Percentiles rank a stretch among this genome's conserved stretches.
These are phyloP conservation scores for Tricholoma matsutake DNA, from an alignment of 768 basidiomycete genomes.

Conservation along the genomic window DNA sequence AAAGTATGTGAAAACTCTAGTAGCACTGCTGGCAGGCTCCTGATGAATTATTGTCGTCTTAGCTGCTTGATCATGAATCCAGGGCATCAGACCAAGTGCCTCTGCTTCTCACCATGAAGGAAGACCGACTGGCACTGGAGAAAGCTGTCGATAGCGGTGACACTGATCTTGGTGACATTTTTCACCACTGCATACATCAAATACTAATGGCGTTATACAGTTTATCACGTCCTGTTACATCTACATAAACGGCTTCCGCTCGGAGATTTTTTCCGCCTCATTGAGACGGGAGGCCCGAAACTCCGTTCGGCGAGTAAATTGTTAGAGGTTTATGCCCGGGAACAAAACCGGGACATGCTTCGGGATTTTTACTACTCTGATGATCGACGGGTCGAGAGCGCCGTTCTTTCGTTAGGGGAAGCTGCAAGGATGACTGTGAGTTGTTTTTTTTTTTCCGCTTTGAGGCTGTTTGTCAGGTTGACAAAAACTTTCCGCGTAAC, in stretches of 20 bases:
- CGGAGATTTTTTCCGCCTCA: conserved; percentile 90
- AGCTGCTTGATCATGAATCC: conserved; percentile 91
- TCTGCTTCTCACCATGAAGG: conserved; percentile 90
- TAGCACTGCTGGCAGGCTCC: not conserved
- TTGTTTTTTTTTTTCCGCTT: not conserved
- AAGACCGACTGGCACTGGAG: conserved; percentile 80
- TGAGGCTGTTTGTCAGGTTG: not conserved
- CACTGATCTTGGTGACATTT: conserved; percentile 75
- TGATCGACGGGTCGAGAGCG: conserved; percentile 91
- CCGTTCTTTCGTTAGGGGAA: conserved; percentile 84
- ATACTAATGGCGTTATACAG: conserved; percentile 37
- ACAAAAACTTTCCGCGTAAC: not conserved
- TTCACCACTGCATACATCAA: conserved; percentile 7
- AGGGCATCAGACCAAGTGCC: conserved; percentile 92
- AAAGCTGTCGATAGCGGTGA: conserved; percentile 96
- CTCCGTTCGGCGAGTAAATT: conserved; percentile 75
- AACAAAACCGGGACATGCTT: conserved; percentile 88
- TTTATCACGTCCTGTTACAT: conserved; percentile 90
- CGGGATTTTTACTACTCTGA: conserved; percentile 98
- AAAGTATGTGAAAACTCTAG: conserved; percentile 47
- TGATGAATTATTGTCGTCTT: not conserved
- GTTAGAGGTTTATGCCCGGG: conserved; percentile 85
- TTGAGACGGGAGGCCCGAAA: conserved; percentile 83
- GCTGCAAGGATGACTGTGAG: conserved; percentile 61
- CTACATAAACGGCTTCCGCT: conserved; percentile 79